Evolutionary conservation across 805 yeast species (phyloP), one percentile per base, ranked within the genome.

Genomic region (Clavispora fructus): DNA sequence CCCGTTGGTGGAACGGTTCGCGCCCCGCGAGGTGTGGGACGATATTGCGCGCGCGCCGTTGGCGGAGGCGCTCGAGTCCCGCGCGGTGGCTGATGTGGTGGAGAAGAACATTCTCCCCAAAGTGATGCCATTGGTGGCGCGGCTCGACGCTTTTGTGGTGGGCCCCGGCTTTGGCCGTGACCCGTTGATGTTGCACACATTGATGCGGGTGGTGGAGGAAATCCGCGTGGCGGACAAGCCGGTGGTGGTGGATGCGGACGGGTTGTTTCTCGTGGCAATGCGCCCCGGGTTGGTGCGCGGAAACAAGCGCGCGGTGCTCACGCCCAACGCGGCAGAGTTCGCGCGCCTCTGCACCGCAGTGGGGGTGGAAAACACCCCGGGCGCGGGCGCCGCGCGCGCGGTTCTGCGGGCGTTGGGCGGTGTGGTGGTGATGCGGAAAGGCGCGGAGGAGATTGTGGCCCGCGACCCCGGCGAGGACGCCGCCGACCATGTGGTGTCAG

Each of bases 91-190:
- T 41, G 39, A 46, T 11, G 65, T 71, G 43, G 60, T 80, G 37
- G 68, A 70, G n/a, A 54, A 59, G 7, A 65, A 67, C 42, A 71
- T 86, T 11, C 52, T 85, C 58, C 80, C 82, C 23, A 79, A 79
- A 57, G 75, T 87, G n/a, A 54, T 61, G 17, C 46, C 69, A 0
- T 58, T 91, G 19, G 65, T 92, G 32, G 72, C 74, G 32, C 67
- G 95, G 40, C 43, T 89, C 48, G 95, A 92, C 58, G 87, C 83
- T 7, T 81, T 90, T 26, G 87, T 94, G 1, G 75, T 92, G 33
- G 98, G 98, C 0, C 98, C 98, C 0, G 99, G 98, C 0, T 76
- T 91, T 48, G 99, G 99, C 0, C 72, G 99, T 41, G 96, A 90
- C 61, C 63, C 65, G 5, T 58, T 77, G 31, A 84, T 89, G 88